Percentiles rank a stretch among this genome's conserved stretches.
phyloP scores from a whole-genome alignment of 1,284 basidiomycete species.

The Trametes polyzona region DNA sequence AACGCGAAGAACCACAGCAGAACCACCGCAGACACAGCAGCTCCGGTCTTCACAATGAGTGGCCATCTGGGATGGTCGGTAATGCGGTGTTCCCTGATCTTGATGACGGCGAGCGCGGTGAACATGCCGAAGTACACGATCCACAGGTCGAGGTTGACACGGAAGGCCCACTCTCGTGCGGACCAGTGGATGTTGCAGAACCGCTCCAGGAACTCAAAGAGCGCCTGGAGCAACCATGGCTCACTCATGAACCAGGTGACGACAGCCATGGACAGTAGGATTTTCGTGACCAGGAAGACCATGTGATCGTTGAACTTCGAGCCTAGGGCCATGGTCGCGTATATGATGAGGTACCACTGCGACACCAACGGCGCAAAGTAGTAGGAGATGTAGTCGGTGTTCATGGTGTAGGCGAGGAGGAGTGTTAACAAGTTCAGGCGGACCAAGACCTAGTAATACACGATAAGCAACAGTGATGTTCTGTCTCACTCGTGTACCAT shows the following conservation, averaged over 20 bases:
- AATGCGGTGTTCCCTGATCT: slow-evolving; percentile 74
- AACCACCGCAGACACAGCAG: slow-evolving; percentile 53
- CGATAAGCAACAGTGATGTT: background rate
- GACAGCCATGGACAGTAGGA: slow-evolving; percentile 62
- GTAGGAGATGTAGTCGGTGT: slow-evolving; percentile 88
- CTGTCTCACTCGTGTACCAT: slow-evolving; percentile 9
- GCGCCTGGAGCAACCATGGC: slow-evolving; percentile 59
- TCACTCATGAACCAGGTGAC: slow-evolving; percentile 73
- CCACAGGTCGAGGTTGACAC: slow-evolving; percentile 85
- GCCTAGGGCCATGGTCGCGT: slow-evolving; percentile 75
- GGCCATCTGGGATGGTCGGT: slow-evolving; percentile 74
- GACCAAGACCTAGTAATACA: slow-evolving; percentile 62
- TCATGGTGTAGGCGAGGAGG: slow-evolving; percentile 84
- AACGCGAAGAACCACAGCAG: slow-evolving; percentile 84
- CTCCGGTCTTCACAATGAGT: slow-evolving; percentile 48
- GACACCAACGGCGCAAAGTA: slow-evolving; percentile 87
- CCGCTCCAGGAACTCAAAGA: slow-evolving; percentile 67
- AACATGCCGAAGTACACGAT: slow-evolving; percentile 90
- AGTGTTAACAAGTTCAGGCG: slow-evolving; percentile 85
- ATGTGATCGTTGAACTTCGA: slow-evolving; percentile 75
- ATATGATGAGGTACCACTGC: slow-evolving; percentile 86
- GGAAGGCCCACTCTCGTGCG: slow-evolving; percentile 84
- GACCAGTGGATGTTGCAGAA: slow-evolving; percentile 83
- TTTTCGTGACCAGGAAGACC: slow-evolving; percentile 71
- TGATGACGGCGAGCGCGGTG: slow-evolving; percentile 73